These are phyloP conservation scores for Suhomyces ambrosiae DNA, from an alignment of 1,139 yeast genomes.

Conservation along the genomic window DNA sequence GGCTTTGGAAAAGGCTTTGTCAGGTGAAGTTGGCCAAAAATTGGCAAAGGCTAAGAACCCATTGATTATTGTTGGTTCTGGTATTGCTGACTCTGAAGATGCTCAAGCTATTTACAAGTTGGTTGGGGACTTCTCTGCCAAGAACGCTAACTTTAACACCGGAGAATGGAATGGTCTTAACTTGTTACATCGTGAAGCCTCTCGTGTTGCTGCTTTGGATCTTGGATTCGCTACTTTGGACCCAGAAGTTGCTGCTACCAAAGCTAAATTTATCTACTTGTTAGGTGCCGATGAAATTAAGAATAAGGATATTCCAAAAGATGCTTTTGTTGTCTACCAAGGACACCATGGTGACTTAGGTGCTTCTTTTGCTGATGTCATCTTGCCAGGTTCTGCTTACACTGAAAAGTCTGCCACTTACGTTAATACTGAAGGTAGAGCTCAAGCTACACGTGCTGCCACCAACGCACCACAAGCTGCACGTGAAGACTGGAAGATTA, in stretches of 20 bases:
- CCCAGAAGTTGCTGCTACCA: slow-evolving; percentile 48
- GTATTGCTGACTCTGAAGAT: slow-evolving; percentile 70
- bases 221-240: slow-evolving; percentile 71
- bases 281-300: slow-evolving; percentile 84
- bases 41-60: slow-evolving; percentile 72
- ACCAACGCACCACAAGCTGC: slow-evolving; percentile 91
- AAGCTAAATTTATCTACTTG: slow-evolving; percentile 77
- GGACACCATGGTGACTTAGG: slow-evolving; percentile 94
- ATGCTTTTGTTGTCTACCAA: slow-evolving; percentile 87
- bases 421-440: slow-evolving; percentile 89
- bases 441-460: slow-evolving; percentile 85
- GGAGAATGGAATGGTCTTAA: slow-evolving; percentile 84
- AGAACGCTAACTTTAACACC: slow-evolving; percentile 63
- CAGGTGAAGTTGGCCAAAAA: slow-evolving; percentile 71
- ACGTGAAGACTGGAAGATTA: slow-evolving; percentile 89
- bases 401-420: slow-evolving; percentile 88
- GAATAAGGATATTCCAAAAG: slow-evolving; percentile 72
- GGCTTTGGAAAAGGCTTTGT: slow-evolving; percentile 61
- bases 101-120: slow-evolving; percentile 62
- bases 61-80: slow-evolving; percentile 80
- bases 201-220: slow-evolving; percentile 85
- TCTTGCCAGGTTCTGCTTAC: slow-evolving; percentile 86
- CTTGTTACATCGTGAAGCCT: slow-evolving; percentile 82
- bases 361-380: slow-evolving; percentile 86
- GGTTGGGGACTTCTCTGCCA: slow-evolving; percentile 64